Percentiles rank a stretch among this genome's conserved stretches.
These are phyloP conservation scores for Phaeosphaeria sp. DNA, from an alignment of 2,329 filamentous ascomycete species.

Conservation along the genomic window DNA sequence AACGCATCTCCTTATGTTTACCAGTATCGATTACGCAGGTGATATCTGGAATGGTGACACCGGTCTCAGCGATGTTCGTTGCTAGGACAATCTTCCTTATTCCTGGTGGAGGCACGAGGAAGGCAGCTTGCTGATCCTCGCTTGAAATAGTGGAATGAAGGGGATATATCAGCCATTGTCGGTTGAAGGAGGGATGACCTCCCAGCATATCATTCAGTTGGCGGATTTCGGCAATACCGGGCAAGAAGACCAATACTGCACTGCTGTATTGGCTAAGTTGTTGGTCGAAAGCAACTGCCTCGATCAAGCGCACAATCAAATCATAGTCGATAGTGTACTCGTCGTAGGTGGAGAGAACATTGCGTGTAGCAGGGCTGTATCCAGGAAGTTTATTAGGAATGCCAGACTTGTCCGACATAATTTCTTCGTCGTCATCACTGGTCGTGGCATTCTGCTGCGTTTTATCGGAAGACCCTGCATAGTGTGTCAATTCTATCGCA, in stretches of 20 bases:
- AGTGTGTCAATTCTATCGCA: slow-evolving; percentile 85
- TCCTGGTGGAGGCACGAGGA: slow-evolving; percentile 81
- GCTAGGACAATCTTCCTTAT: slow-evolving; percentile 92
- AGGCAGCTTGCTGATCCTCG: slow-evolving; percentile 94
- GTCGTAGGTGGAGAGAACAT: slow-evolving; percentile 78
- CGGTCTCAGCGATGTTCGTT: slow-evolving; percentile 98
- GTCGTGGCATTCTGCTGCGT: slow-evolving; percentile 62
- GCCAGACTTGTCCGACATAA: slow-evolving; percentile 59
- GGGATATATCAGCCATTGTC: slow-evolving; percentile 84
- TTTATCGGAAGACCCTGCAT: slow-evolving; percentile 51
- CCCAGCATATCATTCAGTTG: slow-evolving; percentile 85
- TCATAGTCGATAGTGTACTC: slow-evolving; percentile 93
- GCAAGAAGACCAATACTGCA: slow-evolving; percentile 92
- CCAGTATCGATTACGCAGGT: slow-evolving; percentile 97
- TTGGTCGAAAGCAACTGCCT: slow-evolving; percentile 74
- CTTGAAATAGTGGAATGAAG: slow-evolving; percentile 95
- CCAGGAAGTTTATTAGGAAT: slow-evolving; percentile 70
- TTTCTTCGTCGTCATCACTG: slow-evolving; percentile 55
- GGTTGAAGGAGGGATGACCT: slow-evolving; percentile 76
- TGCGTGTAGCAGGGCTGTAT: slow-evolving; percentile 79
- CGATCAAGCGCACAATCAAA: slow-evolving; percentile 79
- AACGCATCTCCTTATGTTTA: slow-evolving; percentile 97
- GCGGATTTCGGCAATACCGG: slow-evolving; percentile 91
- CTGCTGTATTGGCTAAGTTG: slow-evolving; percentile 77
- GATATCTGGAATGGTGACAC: slow-evolving; percentile 97